These are phyloP conservation scores for Rhexocercosporidium sp. DNA, from an alignment of 2,329 filamentous ascomycete genomes.

Conservation along the genomic window DNA sequence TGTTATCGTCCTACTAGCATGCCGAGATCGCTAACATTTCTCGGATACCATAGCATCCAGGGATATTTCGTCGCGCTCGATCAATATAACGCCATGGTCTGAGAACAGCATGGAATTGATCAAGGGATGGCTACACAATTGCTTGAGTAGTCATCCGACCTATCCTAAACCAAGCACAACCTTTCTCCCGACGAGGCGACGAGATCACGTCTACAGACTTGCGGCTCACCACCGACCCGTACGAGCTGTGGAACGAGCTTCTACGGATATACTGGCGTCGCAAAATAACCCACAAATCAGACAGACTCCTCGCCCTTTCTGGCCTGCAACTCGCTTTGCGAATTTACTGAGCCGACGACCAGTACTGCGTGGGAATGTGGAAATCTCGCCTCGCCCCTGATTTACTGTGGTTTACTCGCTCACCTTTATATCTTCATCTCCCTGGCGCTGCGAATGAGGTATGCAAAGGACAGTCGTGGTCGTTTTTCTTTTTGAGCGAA, in stretches of 20 bases:
- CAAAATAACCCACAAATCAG: neutral
- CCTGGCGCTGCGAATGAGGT: neutral
- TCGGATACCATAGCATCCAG: neutral
- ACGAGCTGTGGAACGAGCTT: neutral
- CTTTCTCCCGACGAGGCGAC: neutral
- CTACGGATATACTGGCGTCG: constrained; percentile 4
- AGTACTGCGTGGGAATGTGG: constrained; percentile 17
- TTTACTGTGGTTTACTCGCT: neutral
- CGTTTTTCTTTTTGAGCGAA: too few species aligned
- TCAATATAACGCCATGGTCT: neutral
- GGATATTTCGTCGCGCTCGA: neutral
- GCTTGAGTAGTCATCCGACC: neutral
- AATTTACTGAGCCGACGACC: constrained; percentile 6
- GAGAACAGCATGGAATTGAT: neutral
- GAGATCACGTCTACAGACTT: neutral
- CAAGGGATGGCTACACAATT: neutral
- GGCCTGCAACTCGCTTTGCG: constrained; percentile 10
- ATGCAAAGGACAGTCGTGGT: neutral
- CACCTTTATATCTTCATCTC: neutral
- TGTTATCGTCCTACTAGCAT: neutral
- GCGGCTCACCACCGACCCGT: neutral
- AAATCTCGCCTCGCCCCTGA: neutral
- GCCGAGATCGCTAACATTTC: neutral
- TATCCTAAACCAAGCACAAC: neutral
- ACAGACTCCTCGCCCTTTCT: constrained; percentile 17